Evolutionary conservation across 768 basidiomycete genomes (phyloP).

Genomic region (Termitomyces sp.): DNA sequence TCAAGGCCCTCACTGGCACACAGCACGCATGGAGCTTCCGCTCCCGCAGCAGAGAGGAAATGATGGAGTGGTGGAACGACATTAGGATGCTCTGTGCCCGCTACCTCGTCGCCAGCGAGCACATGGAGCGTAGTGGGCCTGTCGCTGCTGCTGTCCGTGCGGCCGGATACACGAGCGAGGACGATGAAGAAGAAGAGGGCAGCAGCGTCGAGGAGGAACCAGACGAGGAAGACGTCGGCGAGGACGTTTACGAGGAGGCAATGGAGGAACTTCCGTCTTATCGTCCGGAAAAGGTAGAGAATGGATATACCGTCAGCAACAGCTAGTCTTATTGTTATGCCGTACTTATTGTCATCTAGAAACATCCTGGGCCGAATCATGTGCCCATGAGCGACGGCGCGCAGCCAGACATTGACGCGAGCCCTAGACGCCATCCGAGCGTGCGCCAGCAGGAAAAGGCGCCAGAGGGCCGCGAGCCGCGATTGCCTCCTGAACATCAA

Average conservation of each 20-base stretch:
- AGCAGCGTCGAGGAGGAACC: slow-evolving; percentile 37
- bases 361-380: neutral
- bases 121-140: slow-evolving; percentile 88
- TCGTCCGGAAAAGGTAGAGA: slow-evolving; percentile 37
- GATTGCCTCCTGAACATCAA: neutral
- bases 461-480: slow-evolving; percentile 24
- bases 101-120: slow-evolving; percentile 91
- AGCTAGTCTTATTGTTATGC: neutral
- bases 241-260: slow-evolving; percentile 21
- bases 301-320: slow-evolving; percentile 64
- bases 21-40: slow-evolving; percentile 81
- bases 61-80: slow-evolving; percentile 99
- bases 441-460: slow-evolving; percentile 71
- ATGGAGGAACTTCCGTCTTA: slow-evolving; percentile 57
- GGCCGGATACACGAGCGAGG: slow-evolving; percentile 85
- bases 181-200: slow-evolving; percentile 57
- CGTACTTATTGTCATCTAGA: neutral
- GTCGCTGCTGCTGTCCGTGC: slow-evolving; percentile 88
- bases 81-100: slow-evolving; percentile 88
- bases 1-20: neutral
- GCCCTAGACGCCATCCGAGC: slow-evolving; percentile 23
- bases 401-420: slow-evolving; percentile 21
- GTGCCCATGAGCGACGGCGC: neutral
- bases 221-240: slow-evolving; percentile 38
- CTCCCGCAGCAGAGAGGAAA: slow-evolving; percentile 84